Base-by-base conservation (phyloP, 352 stramenopile genomes). In the Halophytophthora batemanensis region DNA sequence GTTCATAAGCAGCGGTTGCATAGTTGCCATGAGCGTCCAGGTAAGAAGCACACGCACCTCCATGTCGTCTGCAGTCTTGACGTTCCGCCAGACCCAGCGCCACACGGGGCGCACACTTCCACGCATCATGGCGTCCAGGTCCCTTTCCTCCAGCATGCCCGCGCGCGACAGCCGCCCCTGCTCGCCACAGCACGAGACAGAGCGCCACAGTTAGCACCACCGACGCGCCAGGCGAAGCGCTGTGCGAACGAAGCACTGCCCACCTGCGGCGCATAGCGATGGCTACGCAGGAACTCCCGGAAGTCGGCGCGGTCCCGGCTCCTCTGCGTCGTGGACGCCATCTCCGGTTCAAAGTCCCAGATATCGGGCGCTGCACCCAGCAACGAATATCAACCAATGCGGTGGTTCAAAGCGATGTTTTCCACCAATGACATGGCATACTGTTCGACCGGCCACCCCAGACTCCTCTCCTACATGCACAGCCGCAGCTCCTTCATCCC, bases 81-180 rank as follows among this genome's bases (percentile, higher is more conserved):
- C 31, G 58, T 81, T 75, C 22, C 41, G 45, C 38, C 57, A 71
- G 17, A 64, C 31, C 71, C 71, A 81, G 38, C 54, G 47, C 71
- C 71, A 81, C 25, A 77, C 50, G 0, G 64, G 56, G 29, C 34
- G 48, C 18, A 81, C 45, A 11, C 56, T 53, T 0, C 64, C 57
- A 3, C 64, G 64, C 47, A 71, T 19, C 25, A 81, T 53, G n/a
- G 71, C 71, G 45, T 81, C 71, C 44, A 81, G 25, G 45, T 81
- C 71, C 15, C 50, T 64, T 19, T 81, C 71, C 48, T 77, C 54
- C 12, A 81, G 46, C 18, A 19, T 22, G 2, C 67, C 58, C 2
- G 54, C 64, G 12, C 67, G 61, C 11, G 61, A 57, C 23, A 69
- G 59, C 2, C 59, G 64, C 35, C 70, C 70, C 67, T 81, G 34